These are phyloP conservation scores for Dipodascus geniculatus DNA, from an alignment of 805 yeast genomes.

Conservation along the genomic window DNA sequence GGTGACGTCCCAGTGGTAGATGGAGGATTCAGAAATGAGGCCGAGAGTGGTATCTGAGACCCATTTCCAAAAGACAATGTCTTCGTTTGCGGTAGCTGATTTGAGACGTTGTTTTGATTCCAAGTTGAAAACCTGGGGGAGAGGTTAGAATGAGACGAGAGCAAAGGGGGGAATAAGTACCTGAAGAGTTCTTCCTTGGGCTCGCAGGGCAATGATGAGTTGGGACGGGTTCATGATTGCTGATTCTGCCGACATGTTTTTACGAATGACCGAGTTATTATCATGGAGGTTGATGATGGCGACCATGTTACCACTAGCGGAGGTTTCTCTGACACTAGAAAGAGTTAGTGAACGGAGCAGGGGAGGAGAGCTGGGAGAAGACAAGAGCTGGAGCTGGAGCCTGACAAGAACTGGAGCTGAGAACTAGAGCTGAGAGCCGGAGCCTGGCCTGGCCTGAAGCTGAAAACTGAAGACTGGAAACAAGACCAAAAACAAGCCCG, in stretches of 20 bases:
- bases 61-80: constrained; percentile 96
- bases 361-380: background rate
- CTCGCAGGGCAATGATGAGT: constrained; percentile 84
- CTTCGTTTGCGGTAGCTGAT: constrained; percentile 74
- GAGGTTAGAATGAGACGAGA: background rate
- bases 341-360: background rate
- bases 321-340: constrained; percentile 29
- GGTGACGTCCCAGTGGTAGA: constrained; percentile 74
- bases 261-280: constrained; percentile 69
- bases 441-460: too few relatives aligned
- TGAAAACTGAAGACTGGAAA: too few relatives aligned
- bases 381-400: too few relatives aligned
- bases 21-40: constrained; percentile 63
- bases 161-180: constrained; percentile 4
- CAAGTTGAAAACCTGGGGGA: constrained; percentile 57
- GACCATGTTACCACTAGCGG: constrained; percentile 54
- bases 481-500: background rate
- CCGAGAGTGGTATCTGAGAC: constrained; percentile 62
- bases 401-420: too few relatives aligned
- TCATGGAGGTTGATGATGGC: constrained; percentile 81
- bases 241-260: constrained; percentile 93
- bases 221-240: constrained; percentile 93
- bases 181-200: constrained; percentile 92
- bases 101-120: constrained; percentile 80
- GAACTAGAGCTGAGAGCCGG: too few relatives aligned